phyloP scores from a whole-genome alignment of 352 stramenopile genomes.

The Pythium phragmiticola region DNA sequence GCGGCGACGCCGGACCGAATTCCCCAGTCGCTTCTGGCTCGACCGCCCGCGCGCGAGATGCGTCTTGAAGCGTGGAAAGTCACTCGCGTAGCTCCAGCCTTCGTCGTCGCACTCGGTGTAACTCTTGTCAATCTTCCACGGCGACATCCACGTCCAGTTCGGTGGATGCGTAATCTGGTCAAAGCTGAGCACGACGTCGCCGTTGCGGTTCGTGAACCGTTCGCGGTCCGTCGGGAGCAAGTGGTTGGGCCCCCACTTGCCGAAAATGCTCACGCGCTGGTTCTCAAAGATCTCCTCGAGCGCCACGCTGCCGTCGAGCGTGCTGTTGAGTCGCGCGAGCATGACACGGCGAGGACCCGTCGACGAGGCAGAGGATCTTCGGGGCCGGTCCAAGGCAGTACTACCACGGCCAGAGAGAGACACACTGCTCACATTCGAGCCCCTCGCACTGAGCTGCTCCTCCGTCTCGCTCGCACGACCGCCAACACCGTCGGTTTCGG shows the following conservation, averaged over 20 bases:
- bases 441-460: not conserved
- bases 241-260: conserved; percentile 85
- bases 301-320: conserved; percentile 66
- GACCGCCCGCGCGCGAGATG: conserved; percentile 79
- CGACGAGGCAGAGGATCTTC: not conserved
- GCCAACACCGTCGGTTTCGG: conserved; percentile 13
- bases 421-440: not conserved
- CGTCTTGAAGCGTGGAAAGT: conserved; percentile 85
- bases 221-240: conserved; percentile 75
- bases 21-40: conserved; percentile 70
- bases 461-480: conserved; percentile 5
- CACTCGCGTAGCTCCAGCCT: conserved; percentile 85
- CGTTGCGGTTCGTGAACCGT: conserved; percentile 79
- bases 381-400: not conserved
- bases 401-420: no score
- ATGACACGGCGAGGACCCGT: conserved; percentile 26
- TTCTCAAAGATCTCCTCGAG: conserved; percentile 90
- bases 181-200: conserved; percentile 78
- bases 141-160: conserved; percentile 83
- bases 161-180: conserved; percentile 70
- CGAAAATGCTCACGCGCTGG: conserved; percentile 85
- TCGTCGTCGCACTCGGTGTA: conserved; percentile 89
- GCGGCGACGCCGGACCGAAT: conserved; percentile 68
- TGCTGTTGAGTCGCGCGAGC: conserved; percentile 63
- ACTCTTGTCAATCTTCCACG: conserved; percentile 86